Percentiles rank a stretch among this genome's conserved stretches.
Evolutionary conservation across 2,329 filamentous ascomycete species (phyloP).

Genomic region (Clonostachys solani): DNA sequence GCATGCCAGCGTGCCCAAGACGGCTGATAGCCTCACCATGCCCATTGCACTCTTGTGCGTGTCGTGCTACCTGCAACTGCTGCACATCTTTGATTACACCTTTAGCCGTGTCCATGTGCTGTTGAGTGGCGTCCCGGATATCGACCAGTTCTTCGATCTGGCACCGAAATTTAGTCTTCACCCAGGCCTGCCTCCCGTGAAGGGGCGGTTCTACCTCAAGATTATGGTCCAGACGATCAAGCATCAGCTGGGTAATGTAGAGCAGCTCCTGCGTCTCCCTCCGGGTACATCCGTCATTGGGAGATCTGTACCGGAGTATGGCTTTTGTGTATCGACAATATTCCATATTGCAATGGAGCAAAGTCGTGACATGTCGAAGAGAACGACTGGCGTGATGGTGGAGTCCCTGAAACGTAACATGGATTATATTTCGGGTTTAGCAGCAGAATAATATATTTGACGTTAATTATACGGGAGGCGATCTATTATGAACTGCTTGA

Average conservation of each 20-base stretch:
- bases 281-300: no score
- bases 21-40: constrained; percentile 1
- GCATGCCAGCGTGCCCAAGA: constrained; percentile 1
- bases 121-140: constrained; percentile 1
- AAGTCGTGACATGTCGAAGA: no score
- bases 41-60: constrained; percentile 6
- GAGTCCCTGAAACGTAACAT: no score
- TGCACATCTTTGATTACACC: constrained; percentile 5
- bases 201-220: constrained; percentile 6
- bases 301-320: no score
- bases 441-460: no score
- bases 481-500: no score
- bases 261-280: constrained; percentile 3
- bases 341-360: no score
- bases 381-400: no score
- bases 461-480: no score
- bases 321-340: no score
- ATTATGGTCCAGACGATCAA: constrained; percentile 3
- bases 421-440: no score
- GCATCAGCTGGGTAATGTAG: constrained; percentile 3
- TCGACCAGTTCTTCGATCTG: constrained; percentile 3
- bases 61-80: constrained; percentile 5
- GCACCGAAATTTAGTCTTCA: constrained; percentile 2
- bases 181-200: constrained; percentile 2
- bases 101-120: constrained; percentile 3